Evolutionary conservation across 2,329 filamentous ascomycete genomes (phyloP), one percentile per base, ranked within the genome.

Genomic region (Penicillium sp.): DNA sequence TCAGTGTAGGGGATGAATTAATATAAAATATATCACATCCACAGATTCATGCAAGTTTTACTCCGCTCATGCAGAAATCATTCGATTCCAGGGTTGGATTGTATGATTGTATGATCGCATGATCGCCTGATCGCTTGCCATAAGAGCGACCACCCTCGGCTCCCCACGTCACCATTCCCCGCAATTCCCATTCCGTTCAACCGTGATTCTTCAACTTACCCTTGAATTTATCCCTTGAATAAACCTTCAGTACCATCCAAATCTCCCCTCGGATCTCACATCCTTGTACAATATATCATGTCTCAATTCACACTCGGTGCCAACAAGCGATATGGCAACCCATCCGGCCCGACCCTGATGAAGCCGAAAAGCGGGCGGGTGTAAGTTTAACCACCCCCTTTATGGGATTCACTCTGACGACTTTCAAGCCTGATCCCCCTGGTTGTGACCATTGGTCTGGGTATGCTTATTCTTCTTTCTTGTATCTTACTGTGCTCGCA

Each of bases 371-470:
- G 47, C 44, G 57, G 46, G 10, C 61, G 62, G 38, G 51, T 59
- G 63, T 65, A 57, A 46, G 54, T 55, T 32, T 16, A 24, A 42
- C 43, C 40, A 49, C 47, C 49, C 49, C 47, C 29, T 42, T 31
- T 31, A 47, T 47, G 16, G 2, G 5, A 18, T 7, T 29, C 29
- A 40, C 13, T 48, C 53, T 44, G 9, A 51, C 16, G 39, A 6
- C 10, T 4, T 13, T 18, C 14, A 5, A 65, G 63, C 42, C 60
- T 63, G 36, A 46, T 65, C 31, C 61, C 63, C 24, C 16, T 63
- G 6, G 53, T 64, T 24, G 62, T 57, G 11, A 61, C 55, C 31
- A 22, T 64, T 11, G 63, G 63, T 44, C 62, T 65, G 27, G 60
- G 63, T 61, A 57, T 47, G 58, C 34, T 16, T 16, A 18, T 9